Evolutionary conservation across 306 rosid genomes (phyloP).

Genomic region (Crotalaria pallida): DNA sequence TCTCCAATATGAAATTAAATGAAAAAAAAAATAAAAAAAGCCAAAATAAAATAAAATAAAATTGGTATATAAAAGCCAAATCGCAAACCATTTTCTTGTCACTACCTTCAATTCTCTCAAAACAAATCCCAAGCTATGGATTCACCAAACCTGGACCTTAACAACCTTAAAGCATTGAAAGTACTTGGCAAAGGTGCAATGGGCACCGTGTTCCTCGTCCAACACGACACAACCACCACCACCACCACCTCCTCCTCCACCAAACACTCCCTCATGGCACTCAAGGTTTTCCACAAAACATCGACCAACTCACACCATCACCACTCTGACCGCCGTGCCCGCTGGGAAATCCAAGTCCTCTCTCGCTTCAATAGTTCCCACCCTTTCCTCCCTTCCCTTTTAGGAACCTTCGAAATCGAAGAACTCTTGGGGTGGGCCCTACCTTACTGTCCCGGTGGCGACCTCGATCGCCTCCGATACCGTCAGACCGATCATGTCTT

Average conservation of each 20-base stretch:
- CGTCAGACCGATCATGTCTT: conserved; percentile 74
- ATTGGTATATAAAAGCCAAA: background rate
- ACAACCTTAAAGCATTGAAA: conserved; percentile 45
- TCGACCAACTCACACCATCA: conserved; percentile 33
- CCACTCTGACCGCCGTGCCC: conserved; percentile 68
- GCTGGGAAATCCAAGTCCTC: conserved; percentile 79
- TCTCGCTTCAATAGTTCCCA: conserved; percentile 46
- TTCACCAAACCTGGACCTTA: conserved; percentile 33
- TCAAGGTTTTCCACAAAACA: conserved; percentile 64
- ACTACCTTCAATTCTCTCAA: too few species aligned
- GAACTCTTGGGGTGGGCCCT: conserved; percentile 66
- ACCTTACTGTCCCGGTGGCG: conserved; percentile 93
- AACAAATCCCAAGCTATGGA: conserved; percentile 28
- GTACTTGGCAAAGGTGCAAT: conserved; percentile 79
- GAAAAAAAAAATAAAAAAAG: too few species aligned
- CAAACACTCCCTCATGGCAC: conserved; percentile 46
- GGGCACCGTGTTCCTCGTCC: conserved; percentile 82
- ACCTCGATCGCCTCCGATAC: conserved; percentile 81
- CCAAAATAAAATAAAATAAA: too few species aligned
- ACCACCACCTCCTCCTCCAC: conserved; percentile 25
- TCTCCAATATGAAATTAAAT: too few species aligned
- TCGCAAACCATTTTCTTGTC: background rate
- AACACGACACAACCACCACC: conserved; percentile 27
- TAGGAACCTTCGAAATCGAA: conserved; percentile 51
- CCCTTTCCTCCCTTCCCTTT: conserved; percentile 62